A percentile compares a stretch with the other conserved stretches of the same genome.
Evolutionary conservation across 2,329 filamentous ascomycete species (phyloP).

Genomic region (Trichoderma aggressivum): DNA sequence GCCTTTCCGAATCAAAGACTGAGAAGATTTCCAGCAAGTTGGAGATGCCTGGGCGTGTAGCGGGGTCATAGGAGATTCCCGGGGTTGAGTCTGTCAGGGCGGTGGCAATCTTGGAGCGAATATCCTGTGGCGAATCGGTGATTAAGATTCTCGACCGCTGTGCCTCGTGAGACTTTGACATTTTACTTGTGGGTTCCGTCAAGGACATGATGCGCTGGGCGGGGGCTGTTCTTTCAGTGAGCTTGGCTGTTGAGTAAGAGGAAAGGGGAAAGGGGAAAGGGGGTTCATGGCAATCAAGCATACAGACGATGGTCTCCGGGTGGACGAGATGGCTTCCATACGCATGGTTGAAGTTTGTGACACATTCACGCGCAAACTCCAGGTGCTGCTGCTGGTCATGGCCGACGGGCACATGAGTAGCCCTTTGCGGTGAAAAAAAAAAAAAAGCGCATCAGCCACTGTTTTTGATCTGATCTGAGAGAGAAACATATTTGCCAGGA

Average conservation of each 20-base stretch:
- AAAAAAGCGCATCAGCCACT: neutral
- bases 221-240: conserved; percentile 50
- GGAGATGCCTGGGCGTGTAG: conserved; percentile 71
- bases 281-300: conserved; percentile 9
- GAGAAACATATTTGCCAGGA: neutral
- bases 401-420: conserved; percentile 95
- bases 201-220: conserved; percentile 89
- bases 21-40: conserved; percentile 82
- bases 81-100: conserved; percentile 73
- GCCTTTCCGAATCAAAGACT: conserved; percentile 53
- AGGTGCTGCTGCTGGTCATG: conserved; percentile 93
- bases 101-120: conserved; percentile 64
- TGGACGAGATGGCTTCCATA: conserved; percentile 62
- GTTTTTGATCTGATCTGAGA: neutral
- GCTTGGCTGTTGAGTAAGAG: neutral
- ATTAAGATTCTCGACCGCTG: conserved; percentile 76
- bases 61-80: conserved; percentile 68
- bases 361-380: conserved; percentile 85
- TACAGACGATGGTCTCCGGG: conserved; percentile 72
- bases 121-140: conserved; percentile 63
- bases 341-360: conserved; percentile 78
- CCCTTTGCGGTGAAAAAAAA: conserved; percentile 46
- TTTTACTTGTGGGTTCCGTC: conserved; percentile 72
- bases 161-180: conserved; percentile 85
- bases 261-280: neutral